Conservation (phyloP, 2,329 filamentous ascomycete genomes). For the Plenodomus biglobosus region DNA sequence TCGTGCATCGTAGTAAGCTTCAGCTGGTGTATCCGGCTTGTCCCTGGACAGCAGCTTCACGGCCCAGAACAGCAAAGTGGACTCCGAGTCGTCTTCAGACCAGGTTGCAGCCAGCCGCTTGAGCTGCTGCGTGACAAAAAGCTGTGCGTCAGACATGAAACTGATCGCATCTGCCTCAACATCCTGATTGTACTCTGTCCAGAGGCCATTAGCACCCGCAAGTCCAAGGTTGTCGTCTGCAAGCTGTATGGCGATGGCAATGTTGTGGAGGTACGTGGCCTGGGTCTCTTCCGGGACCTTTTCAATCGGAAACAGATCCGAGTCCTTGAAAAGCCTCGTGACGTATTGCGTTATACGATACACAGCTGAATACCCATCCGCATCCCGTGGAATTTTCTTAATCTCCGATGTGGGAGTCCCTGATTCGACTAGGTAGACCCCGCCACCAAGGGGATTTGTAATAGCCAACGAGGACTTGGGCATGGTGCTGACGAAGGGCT, state of each 20-base stretch:
- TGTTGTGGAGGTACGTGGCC: slow-evolving; percentile 48
- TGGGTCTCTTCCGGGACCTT: slow-evolving; percentile 28
- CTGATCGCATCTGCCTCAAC: slow-evolving; percentile 56
- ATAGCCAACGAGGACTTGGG: slow-evolving; percentile 70
- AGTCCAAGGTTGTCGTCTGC: slow-evolving; percentile 63
- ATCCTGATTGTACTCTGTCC: slow-evolving; percentile 51
- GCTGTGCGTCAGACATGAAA: slow-evolving; percentile 55
- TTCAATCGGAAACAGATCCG: slow-evolving; percentile 40
- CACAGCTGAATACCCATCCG: slow-evolving; percentile 69
- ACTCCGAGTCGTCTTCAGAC: slow-evolving; percentile 14
- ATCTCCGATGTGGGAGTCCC: slow-evolving; percentile 18
- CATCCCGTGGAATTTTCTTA: slow-evolving; percentile 58
- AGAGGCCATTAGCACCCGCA: slow-evolving; percentile 57
- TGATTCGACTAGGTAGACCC: slow-evolving; percentile 62
- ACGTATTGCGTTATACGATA: slow-evolving; percentile 76
- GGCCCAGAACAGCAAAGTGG: slow-evolving; percentile 31
- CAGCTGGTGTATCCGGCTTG: slow-evolving; percentile 22
- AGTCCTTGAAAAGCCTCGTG: slow-evolving; percentile 57
- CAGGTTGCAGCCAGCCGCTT: slow-evolving; percentile 15
- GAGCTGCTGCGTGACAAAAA: slow-evolving; percentile 51
- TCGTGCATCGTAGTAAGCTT: slow-evolving; percentile 48
- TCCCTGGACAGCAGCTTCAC: slow-evolving; percentile 25
- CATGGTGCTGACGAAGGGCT: slow-evolving; percentile 54
- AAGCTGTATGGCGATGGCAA: slow-evolving; percentile 58
- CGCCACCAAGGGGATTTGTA: slow-evolving; percentile 71